These are phyloP conservation scores for Dacryopinax spathularia DNA, from an alignment of 768 basidiomycete genomes.

Conservation along the genomic window DNA sequence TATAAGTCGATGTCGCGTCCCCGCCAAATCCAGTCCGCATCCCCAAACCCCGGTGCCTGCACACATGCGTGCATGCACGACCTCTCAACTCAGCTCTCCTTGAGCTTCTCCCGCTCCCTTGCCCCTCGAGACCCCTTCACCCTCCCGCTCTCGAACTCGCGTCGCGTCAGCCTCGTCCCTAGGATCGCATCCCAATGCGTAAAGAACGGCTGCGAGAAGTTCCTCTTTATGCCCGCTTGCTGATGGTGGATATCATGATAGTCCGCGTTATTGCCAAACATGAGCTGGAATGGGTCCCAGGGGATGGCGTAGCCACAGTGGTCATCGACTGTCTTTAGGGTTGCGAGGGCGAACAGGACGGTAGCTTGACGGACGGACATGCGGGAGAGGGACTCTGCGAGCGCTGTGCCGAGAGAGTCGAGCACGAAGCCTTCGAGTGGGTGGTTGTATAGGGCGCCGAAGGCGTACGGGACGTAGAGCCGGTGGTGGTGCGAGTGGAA, in stretches of 20 bases:
- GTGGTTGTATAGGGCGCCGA: conserved; percentile 94
- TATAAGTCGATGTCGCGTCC: too few relatives aligned
- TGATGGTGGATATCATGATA: conserved; percentile 99
- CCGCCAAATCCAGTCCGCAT: too few relatives aligned
- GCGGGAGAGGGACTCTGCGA: conserved; percentile 54
- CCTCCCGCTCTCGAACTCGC: not conserved
- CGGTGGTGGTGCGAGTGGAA: conserved; percentile 92
- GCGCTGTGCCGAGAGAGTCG: conserved; percentile 63
- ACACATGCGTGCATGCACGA: too few relatives aligned
- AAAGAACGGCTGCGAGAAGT: conserved; percentile 93
- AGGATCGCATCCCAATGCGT: conserved; percentile 82
- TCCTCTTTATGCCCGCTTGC: conserved; percentile 73
- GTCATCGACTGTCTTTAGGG: conserved; percentile 88
- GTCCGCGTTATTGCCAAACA: conserved; percentile 82
- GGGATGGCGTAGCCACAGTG: conserved; percentile 85
- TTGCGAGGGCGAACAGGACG: conserved; percentile 68
- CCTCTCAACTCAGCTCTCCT: not conserved
- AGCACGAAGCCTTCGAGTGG: conserved; percentile 86
- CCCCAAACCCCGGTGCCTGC: too few relatives aligned
- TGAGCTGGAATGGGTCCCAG: conserved; percentile 78
- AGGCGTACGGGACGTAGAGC: conserved; percentile 93
- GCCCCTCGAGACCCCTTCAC: not conserved
- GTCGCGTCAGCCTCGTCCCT: conserved; percentile 45
- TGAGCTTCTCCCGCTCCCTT: not conserved
- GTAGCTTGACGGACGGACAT: conserved; percentile 74